Evolutionary conservation across 768 basidiomycete genomes (phyloP).

Genomic region (Porpolomopsis calyptriformis): DNA sequence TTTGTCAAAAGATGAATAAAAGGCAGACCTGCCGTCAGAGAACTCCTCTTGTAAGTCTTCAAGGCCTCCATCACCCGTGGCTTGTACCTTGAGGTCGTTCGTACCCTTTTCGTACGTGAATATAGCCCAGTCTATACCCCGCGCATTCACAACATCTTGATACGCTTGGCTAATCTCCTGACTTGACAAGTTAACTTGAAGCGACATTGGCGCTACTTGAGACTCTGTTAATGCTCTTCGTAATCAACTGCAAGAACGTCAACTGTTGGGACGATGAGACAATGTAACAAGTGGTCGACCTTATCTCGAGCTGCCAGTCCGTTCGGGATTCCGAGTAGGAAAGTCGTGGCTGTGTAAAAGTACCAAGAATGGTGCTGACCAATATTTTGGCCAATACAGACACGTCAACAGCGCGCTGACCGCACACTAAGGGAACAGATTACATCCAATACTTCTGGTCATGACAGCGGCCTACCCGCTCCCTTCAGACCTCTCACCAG

Average conservation of each 20-base stretch:
- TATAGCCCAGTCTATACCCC: conserved; percentile 64
- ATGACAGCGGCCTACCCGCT: conserved; percentile 68
- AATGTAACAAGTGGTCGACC: no score
- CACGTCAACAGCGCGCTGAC: background rate
- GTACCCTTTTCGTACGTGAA: conserved; percentile 73
- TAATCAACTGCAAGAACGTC: no score
- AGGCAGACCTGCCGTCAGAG: conserved; percentile 73
- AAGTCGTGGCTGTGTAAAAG: background rate
- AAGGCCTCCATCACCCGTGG: conserved; percentile 76
- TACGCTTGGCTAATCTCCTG: conserved; percentile 65
- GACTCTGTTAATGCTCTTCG: no score
- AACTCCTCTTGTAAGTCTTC: conserved; percentile 93
- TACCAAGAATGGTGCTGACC: background rate
- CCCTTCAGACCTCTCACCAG: conserved; percentile 56
- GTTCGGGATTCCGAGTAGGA: background rate
- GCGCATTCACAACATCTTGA: conserved; percentile 58
- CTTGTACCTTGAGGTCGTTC: conserved; percentile 82
- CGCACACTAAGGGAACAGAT: background rate
- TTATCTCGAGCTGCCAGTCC: background rate
- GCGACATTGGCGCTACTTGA: conserved; percentile 49
- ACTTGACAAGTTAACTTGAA: conserved; percentile 70
- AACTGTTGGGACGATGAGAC: no score
- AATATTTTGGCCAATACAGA: background rate
- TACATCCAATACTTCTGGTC: conserved; percentile 22
- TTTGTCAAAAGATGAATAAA: conserved; percentile 7